These are phyloP conservation scores for Pilatotrama ljubarskyi DNA, from an alignment of 768 basidiomycete genomes.

Conservation along the genomic window DNA sequence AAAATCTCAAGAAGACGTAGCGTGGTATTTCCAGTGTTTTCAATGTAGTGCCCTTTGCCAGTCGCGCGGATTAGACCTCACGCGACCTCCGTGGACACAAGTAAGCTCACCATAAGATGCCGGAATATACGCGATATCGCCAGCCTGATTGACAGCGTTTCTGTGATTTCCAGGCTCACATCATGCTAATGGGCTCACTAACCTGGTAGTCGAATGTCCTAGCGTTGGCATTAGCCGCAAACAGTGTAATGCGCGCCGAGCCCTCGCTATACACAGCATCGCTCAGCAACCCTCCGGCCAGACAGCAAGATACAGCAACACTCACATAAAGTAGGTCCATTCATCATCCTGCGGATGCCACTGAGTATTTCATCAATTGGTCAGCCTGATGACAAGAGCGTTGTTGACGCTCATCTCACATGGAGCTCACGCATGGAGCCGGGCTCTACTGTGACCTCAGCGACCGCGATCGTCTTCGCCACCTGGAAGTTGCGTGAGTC, in stretches of 20 bases:
- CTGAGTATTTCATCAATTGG: slow-evolving; percentile 32
- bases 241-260: slow-evolving; percentile 39
- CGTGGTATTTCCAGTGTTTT: slow-evolving; percentile 42
- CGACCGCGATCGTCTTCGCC: slow-evolving; percentile 53
- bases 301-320: background rate
- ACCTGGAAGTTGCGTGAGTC: slow-evolving; percentile 54
- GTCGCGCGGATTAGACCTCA: background rate
- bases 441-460: slow-evolving; percentile 58
- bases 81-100: background rate
- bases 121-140: slow-evolving; percentile 65
- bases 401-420: background rate
- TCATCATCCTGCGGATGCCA: slow-evolving; percentile 74
- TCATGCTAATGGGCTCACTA: background rate
- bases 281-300: slow-evolving; percentile 1
- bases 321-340: slow-evolving; percentile 42
- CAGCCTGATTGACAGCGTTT: slow-evolving; percentile 36
- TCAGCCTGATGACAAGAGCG: background rate
- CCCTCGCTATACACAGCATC: slow-evolving; percentile 39
- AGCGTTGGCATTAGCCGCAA: slow-evolving; percentile 40
- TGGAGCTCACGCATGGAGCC: slow-evolving; percentile 64
- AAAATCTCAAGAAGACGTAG: slow-evolving; percentile 39
- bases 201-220: slow-evolving; percentile 47
- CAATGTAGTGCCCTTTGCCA: slow-evolving; percentile 42
- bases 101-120: slow-evolving; percentile 48
- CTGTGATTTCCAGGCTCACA: background rate